A percentile compares a stretch with the other conserved stretches of the same genome.
Conservation (phyloP, 495 filamentous ascomycete genomes). For the Geopyxis carbonaria region DNA sequence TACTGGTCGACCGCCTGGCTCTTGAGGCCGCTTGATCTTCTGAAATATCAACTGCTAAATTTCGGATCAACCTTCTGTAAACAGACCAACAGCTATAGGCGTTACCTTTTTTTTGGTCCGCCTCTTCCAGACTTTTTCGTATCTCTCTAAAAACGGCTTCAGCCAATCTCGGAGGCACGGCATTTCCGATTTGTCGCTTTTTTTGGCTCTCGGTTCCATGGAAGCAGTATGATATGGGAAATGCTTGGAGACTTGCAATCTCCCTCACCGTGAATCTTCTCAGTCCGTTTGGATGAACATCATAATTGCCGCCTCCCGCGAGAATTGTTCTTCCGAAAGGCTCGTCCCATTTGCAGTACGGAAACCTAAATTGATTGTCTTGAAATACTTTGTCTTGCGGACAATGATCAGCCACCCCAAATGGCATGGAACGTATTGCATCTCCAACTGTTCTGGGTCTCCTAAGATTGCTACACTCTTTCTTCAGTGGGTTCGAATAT, state of each 20-base stretch:
- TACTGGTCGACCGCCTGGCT: too few species aligned
- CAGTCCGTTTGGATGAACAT: constrained; percentile 51
- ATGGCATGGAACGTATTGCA: too few species aligned
- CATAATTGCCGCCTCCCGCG: constrained; percentile 45
- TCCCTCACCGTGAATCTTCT: constrained; percentile 55
- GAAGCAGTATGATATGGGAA: constrained; percentile 51
- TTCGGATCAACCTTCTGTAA: too few species aligned
- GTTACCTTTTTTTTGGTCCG: constrained; percentile 36
- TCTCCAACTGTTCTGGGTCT: too few species aligned
- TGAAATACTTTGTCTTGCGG: too few species aligned
- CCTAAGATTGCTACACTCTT: too few species aligned
- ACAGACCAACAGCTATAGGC: too few species aligned
- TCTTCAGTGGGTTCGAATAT: constrained; percentile 37
- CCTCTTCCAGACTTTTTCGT: constrained; percentile 36
- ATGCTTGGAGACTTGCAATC: constrained; percentile 57
- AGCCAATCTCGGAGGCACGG: constrained; percentile 54
- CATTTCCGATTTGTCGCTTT: constrained; percentile 71
- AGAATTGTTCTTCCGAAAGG: constrained; percentile 48
- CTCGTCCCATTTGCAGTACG: constrained; percentile 35
- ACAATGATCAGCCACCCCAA: too few species aligned
- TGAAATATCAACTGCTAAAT: too few species aligned
- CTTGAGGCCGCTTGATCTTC: too few species aligned
- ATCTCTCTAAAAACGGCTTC: constrained; percentile 43
- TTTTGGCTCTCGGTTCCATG: constrained; percentile 26
- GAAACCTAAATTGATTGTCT: too few species aligned